phyloP scores from a whole-genome alignment of 257 asterid species.

The Misopates orontium region DNA sequence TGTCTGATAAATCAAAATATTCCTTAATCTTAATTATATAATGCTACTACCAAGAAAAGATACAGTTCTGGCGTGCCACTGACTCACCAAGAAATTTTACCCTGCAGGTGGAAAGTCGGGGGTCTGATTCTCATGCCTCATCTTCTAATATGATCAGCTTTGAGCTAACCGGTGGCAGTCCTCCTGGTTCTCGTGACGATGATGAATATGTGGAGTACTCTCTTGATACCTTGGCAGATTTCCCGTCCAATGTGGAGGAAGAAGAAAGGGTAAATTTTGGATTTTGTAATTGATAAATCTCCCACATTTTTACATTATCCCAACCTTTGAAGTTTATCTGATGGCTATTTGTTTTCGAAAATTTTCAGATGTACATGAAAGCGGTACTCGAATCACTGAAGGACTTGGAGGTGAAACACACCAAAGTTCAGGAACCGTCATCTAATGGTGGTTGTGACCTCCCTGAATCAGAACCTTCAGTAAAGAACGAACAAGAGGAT shows the following conservation, averaged over 20 bases:
- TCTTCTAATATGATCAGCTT: slow-evolving; percentile 83
- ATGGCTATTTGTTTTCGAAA: slow-evolving; percentile 18
- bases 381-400: slow-evolving; percentile 81
- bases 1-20: neutral
- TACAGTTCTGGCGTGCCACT: slow-evolving; percentile 17
- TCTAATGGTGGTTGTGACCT: slow-evolving; percentile 30
- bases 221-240: slow-evolving; percentile 63
- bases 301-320: neutral
- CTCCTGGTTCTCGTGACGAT: slow-evolving; percentile 55
- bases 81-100: slow-evolving; percentile 17
- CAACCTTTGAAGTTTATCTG: neutral
- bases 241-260: slow-evolving; percentile 80
- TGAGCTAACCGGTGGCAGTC: slow-evolving; percentile 59
- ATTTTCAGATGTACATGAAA: slow-evolving; percentile 70
- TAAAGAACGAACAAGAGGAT: slow-evolving; percentile 33
- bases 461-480: slow-evolving; percentile 35
- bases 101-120: slow-evolving; percentile 61
- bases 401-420: slow-evolving; percentile 41
- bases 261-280: slow-evolving; percentile 69
- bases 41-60: neutral
- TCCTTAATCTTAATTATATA: neutral
- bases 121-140: slow-evolving; percentile 53
- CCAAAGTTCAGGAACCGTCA: slow-evolving; percentile 31
- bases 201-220: slow-evolving; percentile 82
- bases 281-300: neutral